Base-by-base conservation (phyloP, 345 rosid species). In the Noccaea caerulescens region DNA sequence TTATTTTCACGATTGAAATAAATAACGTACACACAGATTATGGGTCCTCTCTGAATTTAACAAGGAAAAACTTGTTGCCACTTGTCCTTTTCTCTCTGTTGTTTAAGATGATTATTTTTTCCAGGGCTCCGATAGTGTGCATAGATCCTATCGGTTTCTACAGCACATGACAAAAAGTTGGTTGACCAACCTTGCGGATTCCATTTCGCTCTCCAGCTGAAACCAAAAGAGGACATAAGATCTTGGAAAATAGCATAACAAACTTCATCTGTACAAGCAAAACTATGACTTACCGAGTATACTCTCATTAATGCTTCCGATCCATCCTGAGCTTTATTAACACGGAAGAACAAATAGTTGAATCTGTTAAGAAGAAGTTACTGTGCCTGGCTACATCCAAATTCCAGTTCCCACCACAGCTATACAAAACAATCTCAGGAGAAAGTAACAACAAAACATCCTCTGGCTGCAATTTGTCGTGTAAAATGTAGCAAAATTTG, bases 261-360 rank as follows among this genome's bases (percentile, higher is more conserved):
- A 42, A 42, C 72, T 30, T 18, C 4, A 50, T n/a, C 3, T 46
- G 16, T 41, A 32, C 59, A 27, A 14, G 11, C 71, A 65, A 39
- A 32, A 41, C n/a, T 49, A 33, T 14, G 10, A 61, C 79, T 61
- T 69, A 68, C 75, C 10, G 37, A 4, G 13, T 43, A 44, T 68
- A 27, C 30, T 27, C 30, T 59, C 54, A 64, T 43, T 55, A 34
- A 34, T 23, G 37, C 44, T 44, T 60, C 71, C 62, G 57, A 60
- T 44, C 73, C 74, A 46, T 36, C 64, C 42, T 6, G 55, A 54
- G 44, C 77, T 62, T 63, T 64, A 68, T 56, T 63, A 55, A 73
- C 69, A 68, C 42, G 58, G 65, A 54, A 65, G 68, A 69, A 73
- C 65, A 46, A 60, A 77, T 64, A 71, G 66, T 57, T 57, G 70